These are phyloP conservation scores for Vitis rupestris DNA, from an alignment of 164 flowering plant genomes.

Conservation along the genomic window DNA sequence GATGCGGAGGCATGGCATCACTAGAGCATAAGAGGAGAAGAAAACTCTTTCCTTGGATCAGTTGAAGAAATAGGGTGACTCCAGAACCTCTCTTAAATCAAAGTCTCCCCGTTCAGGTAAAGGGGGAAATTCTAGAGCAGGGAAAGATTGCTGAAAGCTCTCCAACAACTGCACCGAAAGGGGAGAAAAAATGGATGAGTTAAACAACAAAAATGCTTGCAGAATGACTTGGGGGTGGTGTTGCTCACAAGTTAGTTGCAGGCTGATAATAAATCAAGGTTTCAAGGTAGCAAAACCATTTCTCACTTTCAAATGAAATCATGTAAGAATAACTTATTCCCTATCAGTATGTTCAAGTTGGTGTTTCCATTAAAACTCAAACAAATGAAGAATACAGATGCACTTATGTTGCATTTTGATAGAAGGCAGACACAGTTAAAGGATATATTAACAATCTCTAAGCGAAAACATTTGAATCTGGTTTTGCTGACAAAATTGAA, in stretches of 20 bases:
- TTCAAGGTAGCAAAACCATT: neutral
- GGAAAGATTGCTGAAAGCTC: slow-evolving; percentile 56
- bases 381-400: neutral
- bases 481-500: neutral
- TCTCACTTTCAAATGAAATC: neutral
- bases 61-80: slow-evolving; percentile 50
- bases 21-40: neutral
- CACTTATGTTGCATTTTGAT: neutral
- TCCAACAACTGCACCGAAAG: slow-evolving; percentile 48
- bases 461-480: neutral
- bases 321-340: neutral
- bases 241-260: neutral
- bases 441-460: neutral
- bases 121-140: slow-evolving; percentile 51
- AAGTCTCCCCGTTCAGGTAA: slow-evolving; percentile 69
- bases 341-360: neutral
- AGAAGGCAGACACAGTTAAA: neutral
- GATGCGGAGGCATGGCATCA: neutral
- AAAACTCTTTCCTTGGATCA: slow-evolving; percentile 16
- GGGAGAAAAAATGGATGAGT: neutral
- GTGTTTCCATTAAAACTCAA: neutral
- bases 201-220: neutral
- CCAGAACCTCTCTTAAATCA: slow-evolving; percentile 27
- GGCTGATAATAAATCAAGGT: neutral
- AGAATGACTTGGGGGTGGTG: no score